phyloP scores from a whole-genome alignment of 441 rosid species.

The Adansonia madagascariensis region DNA sequence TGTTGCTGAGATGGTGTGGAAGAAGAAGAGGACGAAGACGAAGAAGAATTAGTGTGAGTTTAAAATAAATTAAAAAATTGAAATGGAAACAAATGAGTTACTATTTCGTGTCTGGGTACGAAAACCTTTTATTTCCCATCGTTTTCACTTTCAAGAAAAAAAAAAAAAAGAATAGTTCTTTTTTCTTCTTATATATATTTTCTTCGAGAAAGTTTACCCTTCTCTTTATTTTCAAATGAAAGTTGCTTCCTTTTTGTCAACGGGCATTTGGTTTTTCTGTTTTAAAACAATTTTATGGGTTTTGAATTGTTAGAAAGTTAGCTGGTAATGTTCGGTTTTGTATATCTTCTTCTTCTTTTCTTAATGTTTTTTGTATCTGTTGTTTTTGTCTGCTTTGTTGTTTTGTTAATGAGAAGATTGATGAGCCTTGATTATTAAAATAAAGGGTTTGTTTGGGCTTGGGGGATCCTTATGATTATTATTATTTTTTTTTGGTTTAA shows the following conservation, averaged over 20 bases:
- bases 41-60: background rate
- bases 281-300: background rate
- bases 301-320: slow-evolving; percentile 14
- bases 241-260: slow-evolving; percentile 20
- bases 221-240: slow-evolving; percentile 3
- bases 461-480: background rate
- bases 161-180: background rate
- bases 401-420: slow-evolving; percentile 26
- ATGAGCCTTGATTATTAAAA: slow-evolving; percentile 13
- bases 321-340: slow-evolving; percentile 12
- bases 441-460: slow-evolving; percentile 5
- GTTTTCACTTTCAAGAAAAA: background rate
- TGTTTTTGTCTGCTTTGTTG: slow-evolving; percentile 17
- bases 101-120: slow-evolving; percentile 15
- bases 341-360: background rate
- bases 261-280: slow-evolving; percentile 20
- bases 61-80: background rate
- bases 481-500: slow-evolving; percentile 17
- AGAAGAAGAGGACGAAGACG: background rate
- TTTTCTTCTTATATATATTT: background rate
- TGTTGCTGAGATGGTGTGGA: slow-evolving; percentile 2
- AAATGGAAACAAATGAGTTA: background rate
- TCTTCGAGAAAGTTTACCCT: background rate
- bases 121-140: slow-evolving; percentile 10
- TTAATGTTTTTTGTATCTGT: background rate